Conservation (phyloP, 2,329 filamentous ascomycete species). For the Colletotrichum aenigma region DNA sequence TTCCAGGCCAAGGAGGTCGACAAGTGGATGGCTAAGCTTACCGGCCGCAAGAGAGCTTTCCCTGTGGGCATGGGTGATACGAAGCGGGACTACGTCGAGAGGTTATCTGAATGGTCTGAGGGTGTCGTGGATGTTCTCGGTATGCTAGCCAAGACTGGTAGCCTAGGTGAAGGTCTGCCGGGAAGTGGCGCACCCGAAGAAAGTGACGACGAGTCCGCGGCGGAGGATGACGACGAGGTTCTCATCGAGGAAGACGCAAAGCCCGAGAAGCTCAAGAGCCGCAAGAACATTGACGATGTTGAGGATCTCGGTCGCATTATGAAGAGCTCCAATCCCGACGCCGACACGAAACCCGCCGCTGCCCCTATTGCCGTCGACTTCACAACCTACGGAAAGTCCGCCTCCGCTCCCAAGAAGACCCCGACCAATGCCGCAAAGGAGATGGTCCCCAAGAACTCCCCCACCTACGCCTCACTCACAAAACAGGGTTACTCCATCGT, state of each 20-base stretch:
- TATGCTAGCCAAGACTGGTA: conserved; percentile 64
- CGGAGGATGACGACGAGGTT: conserved; percentile 61
- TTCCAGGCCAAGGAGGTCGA: conserved; percentile 90
- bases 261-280: conserved; percentile 44
- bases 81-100: conserved; percentile 70
- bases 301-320: conserved; percentile 81
- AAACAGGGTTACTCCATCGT: conserved; percentile 98
- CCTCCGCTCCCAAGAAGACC: conserved; percentile 47
- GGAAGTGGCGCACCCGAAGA: conserved; percentile 86
- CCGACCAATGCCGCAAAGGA: conserved; percentile 68
- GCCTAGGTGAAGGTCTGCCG: conserved; percentile 67
- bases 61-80: conserved; percentile 88
- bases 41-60: conserved; percentile 82
- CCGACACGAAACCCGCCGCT: conserved; percentile 24
- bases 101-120: conserved; percentile 77
- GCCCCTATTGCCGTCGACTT: conserved; percentile 81
- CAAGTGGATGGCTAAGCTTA: conserved; percentile 97
- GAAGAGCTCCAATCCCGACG: conserved; percentile 46
- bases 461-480: conserved; percentile 86
- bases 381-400: conserved; percentile 67
- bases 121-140: conserved; percentile 76
- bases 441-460: conserved; percentile 92
- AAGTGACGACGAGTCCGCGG: conserved; percentile 77
- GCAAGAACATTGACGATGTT: conserved; percentile 70
- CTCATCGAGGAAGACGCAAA: conserved; percentile 48